A percentile compares a stretch with the other conserved stretches of the same genome.
These are phyloP conservation scores for Coemansia sp. DNA, from an alignment of 192 early-diverging fungal species.

Conservation along the genomic window DNA sequence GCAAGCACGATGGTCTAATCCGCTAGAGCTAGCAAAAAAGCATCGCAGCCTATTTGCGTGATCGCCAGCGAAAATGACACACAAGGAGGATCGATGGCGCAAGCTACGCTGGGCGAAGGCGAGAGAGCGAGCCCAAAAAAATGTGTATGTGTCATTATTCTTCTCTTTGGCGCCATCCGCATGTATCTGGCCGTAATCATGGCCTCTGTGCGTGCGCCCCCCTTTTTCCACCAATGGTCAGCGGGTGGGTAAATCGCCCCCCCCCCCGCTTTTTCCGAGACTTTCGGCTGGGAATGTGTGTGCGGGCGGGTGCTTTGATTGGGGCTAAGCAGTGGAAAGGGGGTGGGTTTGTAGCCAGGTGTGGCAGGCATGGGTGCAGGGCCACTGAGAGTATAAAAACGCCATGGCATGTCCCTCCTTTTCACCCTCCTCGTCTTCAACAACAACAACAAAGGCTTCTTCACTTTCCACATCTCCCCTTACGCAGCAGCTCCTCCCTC, in stretches of 20 bases:
- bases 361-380: background rate
- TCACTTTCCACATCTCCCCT: background rate
- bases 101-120: background rate
- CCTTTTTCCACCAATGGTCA: background rate
- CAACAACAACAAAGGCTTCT: constrained; percentile 5
- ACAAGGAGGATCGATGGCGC: background rate
- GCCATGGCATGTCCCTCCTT: background rate
- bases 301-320: background rate
- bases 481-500: background rate
- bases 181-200: constrained; percentile 2
- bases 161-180: constrained; percentile 3
- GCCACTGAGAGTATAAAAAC: background rate
- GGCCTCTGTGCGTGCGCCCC: background rate
- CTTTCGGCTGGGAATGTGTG: constrained; percentile 5
- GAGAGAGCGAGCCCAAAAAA: background rate
- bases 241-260: constrained; percentile 3
- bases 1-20: background rate
- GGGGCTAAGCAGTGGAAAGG: background rate
- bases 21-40: background rate
- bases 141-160: background rate
- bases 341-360: constrained; percentile 4
- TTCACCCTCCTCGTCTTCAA: background rate
- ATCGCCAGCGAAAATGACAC: background rate
- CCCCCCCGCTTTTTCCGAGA: constrained; percentile 3
- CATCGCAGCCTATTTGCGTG: background rate